Evolutionary conservation across 164 flowering plant genomes (phyloP).

Genomic region (Tinospora cordifolia): DNA sequence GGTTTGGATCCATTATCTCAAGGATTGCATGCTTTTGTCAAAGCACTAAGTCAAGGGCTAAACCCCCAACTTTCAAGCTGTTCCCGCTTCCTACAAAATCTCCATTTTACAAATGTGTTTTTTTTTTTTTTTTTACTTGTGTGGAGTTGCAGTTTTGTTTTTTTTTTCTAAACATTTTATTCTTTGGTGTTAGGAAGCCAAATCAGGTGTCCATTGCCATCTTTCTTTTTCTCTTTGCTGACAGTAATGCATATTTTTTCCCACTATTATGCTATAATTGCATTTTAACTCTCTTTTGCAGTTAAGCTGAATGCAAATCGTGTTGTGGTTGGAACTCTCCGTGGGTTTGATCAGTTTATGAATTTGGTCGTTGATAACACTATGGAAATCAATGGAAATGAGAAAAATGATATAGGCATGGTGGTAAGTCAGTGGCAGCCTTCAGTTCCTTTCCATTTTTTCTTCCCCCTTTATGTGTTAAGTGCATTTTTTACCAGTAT

Average conservation of each 20-base stretch:
- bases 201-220: background rate
- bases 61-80: too few relatives aligned
- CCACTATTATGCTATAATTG: background rate
- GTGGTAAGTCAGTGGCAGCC: slow-evolving; percentile 60
- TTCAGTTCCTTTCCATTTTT: background rate
- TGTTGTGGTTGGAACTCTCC: slow-evolving; percentile 63
- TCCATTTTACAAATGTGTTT: background rate
- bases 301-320: slow-evolving; percentile 75
- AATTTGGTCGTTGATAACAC: slow-evolving; percentile 72
- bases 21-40: too few relatives aligned
- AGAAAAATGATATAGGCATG: slow-evolving; percentile 69
- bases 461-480: background rate
- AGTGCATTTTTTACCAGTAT: background rate
- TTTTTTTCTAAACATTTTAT: background rate
- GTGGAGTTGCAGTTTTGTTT: background rate
- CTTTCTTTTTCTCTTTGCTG: background rate
- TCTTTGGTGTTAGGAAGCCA: background rate
- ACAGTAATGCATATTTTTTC: background rate
- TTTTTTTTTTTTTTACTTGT: too few relatives aligned
- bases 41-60: too few relatives aligned
- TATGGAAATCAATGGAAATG: slow-evolving; percentile 55
- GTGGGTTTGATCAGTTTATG: slow-evolving; percentile 84
- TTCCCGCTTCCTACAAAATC: too few relatives aligned
- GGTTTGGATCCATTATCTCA: too few relatives aligned
- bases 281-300: slow-evolving; percentile 22